Evolutionary conservation across 1,284 basidiomycete species (phyloP), one percentile per base, ranked within the genome.

Genomic region (Austropuccinia psidii): DNA sequence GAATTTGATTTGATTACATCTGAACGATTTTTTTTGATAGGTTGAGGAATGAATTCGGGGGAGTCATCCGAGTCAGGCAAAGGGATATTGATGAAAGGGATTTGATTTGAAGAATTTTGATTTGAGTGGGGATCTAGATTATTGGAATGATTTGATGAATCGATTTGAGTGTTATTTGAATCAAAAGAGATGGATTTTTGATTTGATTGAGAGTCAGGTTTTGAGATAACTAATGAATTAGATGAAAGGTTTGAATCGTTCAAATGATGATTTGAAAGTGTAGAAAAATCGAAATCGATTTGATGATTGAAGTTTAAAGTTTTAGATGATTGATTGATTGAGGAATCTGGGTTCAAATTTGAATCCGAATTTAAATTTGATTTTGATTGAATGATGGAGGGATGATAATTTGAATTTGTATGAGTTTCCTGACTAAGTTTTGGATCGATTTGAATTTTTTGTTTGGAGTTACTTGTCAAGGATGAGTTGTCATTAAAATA

Each of bases 11-110:
- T n/a, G 39, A 7, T n/a, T 15, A 11, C n/a, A 27, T 11, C 4
- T 31, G 35, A 21, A 27, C 15, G 37, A 21, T 58, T 4, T 21
- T 41, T 21, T 60, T 41, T 64, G 49, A 61, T 29, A 37, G 35
- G 58, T 7, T 58, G 70, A 21, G 70, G 70, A 8, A 73, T 52
- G 41, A 64, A 73, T 65, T 73, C 70, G 29, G 70, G 70, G 9
- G 70, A 73, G 24, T 73, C 70, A 29, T 73, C 70, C 9, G 70
- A 73, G 4, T 73, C 70, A 24, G 70, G 70, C 5, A 73, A 35
- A 24, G 45, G 39, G 41, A 73, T 73, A 27, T 73, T 62, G 27
- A 65, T 50, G 29, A 73, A 73, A 17, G 70, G 70, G 13, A 73
- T 41, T 11, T 24, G 3, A 37, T 57, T 60, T 37, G 35, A 43